Evolutionary conservation across 2,329 filamentous ascomycete species (phyloP).

Genomic region (Trichophyton schoenleinii): DNA sequence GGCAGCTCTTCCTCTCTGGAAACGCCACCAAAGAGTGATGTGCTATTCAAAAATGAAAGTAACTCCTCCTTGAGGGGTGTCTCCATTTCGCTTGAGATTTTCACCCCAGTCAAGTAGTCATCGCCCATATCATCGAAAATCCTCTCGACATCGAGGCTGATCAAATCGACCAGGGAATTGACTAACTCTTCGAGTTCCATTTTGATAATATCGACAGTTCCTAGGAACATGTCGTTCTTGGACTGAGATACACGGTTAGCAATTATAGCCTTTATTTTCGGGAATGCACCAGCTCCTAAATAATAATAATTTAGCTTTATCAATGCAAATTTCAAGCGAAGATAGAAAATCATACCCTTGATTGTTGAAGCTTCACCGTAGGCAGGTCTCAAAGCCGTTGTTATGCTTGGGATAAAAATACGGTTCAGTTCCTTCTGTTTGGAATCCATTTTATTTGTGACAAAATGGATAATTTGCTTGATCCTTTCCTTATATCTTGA

Average conservation of each 20-base stretch:
- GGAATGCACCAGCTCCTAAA: background rate
- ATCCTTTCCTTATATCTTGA: background rate
- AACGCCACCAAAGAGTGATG: background rate
- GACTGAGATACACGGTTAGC: background rate
- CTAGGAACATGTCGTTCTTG: background rate
- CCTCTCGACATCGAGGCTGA: background rate
- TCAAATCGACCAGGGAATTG: conserved; percentile 29
- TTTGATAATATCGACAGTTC: background rate
- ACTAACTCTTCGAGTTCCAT: background rate
- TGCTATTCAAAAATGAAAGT: background rate
- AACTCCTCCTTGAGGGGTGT: background rate
- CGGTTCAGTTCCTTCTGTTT: conserved; percentile 4
- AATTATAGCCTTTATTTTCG: conserved; percentile 3
- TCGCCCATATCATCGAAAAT: background rate
- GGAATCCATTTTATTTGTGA: background rate
- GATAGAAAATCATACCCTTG: background rate
- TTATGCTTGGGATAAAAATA: background rate
- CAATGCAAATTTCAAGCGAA: background rate
- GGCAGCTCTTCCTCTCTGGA: background rate
- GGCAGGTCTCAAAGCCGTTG: background rate
- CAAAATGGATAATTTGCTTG: background rate
- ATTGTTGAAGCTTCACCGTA: background rate
- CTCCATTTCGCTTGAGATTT: background rate
- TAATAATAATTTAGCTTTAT: background rate
- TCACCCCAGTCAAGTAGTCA: conserved; percentile 2